Percentiles rank a stretch among this genome's conserved stretches.
These are phyloP conservation scores for Podospora pseudoanserina DNA, from an alignment of 495 filamentous ascomycete genomes.

Conservation along the genomic window DNA sequence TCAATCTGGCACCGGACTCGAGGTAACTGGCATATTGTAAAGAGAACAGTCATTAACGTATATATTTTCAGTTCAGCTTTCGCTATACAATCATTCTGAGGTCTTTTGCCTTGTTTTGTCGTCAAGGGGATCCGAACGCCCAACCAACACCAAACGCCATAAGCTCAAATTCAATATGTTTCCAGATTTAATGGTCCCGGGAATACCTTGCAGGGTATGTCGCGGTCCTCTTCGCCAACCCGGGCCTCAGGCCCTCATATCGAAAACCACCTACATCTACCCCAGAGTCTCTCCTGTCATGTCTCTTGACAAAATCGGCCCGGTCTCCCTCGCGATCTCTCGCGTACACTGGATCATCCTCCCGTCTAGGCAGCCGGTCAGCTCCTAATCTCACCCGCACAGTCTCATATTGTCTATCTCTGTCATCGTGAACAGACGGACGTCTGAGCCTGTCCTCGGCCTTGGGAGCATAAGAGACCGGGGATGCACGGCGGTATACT, in stretches of 20 bases:
- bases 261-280: neutral
- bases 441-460: neutral
- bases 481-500: neutral
- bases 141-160: neutral
- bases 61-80: neutral
- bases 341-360: neutral
- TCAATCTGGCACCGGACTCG: neutral
- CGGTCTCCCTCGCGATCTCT: too few species aligned
- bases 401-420: neutral
- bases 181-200: neutral
- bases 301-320: neutral
- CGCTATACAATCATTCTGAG: neutral
- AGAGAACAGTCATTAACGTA: neutral
- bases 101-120: neutral
- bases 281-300: neutral
- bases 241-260: neutral
- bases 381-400: neutral
- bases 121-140: neutral
- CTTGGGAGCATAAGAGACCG: neutral
- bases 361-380: neutral
- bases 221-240: neutral
- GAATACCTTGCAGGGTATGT: neutral
- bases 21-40: neutral
- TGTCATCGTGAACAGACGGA: neutral
- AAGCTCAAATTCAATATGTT: neutral